phyloP scores from a whole-genome alignment of 257 asterid species.

The Solanum pennellii region DNA sequence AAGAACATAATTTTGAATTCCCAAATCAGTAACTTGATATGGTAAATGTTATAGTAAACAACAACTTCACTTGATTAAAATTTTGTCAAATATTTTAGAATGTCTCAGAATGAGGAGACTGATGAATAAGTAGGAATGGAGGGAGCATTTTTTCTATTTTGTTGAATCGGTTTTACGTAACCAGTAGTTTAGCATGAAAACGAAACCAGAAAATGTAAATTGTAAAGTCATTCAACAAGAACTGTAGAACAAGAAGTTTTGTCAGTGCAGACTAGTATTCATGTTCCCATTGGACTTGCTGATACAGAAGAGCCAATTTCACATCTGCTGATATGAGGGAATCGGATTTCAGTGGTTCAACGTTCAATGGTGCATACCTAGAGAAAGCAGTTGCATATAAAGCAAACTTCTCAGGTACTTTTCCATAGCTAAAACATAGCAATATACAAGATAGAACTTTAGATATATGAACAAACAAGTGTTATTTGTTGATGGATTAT shows the following conservation, averaged over 20 bases:
- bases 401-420: constrained; percentile 70
- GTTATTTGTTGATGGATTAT: not conserved
- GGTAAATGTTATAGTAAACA: not conserved
- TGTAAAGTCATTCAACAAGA: not conserved
- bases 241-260: not conserved
- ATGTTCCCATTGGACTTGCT: constrained; percentile 24
- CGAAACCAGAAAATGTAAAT: not conserved
- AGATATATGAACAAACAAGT: not conserved
- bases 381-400: constrained; percentile 93
- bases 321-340: constrained; percentile 97
- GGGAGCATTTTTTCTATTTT: not conserved
- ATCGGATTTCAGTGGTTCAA: constrained; percentile 90
- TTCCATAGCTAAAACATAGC: not conserved
- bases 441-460: not conserved
- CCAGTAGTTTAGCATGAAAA: not conserved
- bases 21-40: not conserved
- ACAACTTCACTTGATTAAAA: not conserved
- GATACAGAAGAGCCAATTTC: constrained; percentile 95
- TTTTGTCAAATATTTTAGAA: not conserved
- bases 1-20: not conserved
- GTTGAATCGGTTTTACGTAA: not conserved
- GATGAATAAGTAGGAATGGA: not conserved
- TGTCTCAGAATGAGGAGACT: not conserved
- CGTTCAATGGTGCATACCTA: constrained; percentile 89
- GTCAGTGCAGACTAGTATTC: constrained; percentile 17